Evolutionary conservation across 305 asterid species (phyloP), one percentile per base, ranked within the genome.

Genomic region (Nicotiana rustica): DNA sequence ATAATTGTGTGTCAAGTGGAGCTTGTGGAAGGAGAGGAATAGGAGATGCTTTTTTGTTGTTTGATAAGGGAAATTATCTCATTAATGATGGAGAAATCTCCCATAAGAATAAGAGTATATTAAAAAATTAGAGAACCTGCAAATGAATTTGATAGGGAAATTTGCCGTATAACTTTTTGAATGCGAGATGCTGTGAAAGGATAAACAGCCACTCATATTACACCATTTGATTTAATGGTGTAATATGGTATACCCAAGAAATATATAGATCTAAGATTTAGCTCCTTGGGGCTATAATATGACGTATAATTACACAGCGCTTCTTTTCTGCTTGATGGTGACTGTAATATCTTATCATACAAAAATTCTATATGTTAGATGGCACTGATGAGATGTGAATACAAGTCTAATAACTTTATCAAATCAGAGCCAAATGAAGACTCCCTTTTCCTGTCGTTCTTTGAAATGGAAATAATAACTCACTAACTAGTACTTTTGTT

Each of bases 331-430:
- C 41, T 21, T 1, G 4, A 12, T 70, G 6, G 60, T 0, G 12
- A 70, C 36, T 41, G 36, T 17, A 41, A 5, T 44, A 5, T 19
- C 57, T 69, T 44, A 41, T 41, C 59, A 41, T 41, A 38, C 10
- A 41, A 18, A 19, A 41, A n/a, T 71, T 3, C 19, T 41, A 19
- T 70, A 3, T 70, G 59, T 18, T 18, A 41, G 77, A 15, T 18
- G 15, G 12, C 77, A 70, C 12, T 70, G 8, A 13, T 44, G 78
- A 73, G 67, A 47, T 73, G 62, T 47, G 79, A 38, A 47, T 21
- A 13, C 79, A 71, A 12, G 79, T 21, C 21, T 47, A 19, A 49
- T 49, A 25, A 25, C 62, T 73, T 73, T 47, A 2, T 18, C 36
- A 44, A 71, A 19, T 71, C 56, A 29, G 25, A 73, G 56, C 10